Percentiles rank a stretch among this genome's conserved stretches.
These are phyloP conservation scores for Debaryomyces psychrophilus DNA, from an alignment of 1,139 yeast species.

Conservation along the genomic window DNA sequence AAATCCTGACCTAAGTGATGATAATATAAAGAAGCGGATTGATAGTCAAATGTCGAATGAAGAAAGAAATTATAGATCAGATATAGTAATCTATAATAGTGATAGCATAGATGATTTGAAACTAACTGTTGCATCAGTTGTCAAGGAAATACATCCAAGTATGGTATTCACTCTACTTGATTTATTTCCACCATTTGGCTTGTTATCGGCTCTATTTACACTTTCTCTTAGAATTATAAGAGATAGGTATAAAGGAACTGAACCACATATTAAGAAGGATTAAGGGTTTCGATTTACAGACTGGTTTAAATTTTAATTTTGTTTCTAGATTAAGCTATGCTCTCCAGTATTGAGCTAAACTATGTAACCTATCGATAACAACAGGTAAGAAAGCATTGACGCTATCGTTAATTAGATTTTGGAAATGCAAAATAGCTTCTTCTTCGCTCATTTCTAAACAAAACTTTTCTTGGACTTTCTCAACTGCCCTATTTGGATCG, in stretches of 20 bases:
- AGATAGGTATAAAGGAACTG: conserved; percentile 26
- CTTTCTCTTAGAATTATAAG: conserved; percentile 22
- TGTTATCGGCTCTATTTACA: conserved; percentile 36
- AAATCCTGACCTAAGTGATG: conserved; percentile 64
- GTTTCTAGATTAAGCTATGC: conserved; percentile 49
- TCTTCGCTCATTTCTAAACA: conserved; percentile 93
- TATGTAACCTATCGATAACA: conserved; percentile 92
- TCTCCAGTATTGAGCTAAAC: conserved; percentile 96
- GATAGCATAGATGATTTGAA: conserved; percentile 53
- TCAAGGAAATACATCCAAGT: conserved; percentile 52
- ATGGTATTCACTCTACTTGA: conserved; percentile 63
- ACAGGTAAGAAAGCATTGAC: conserved; percentile 93
- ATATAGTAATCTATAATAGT: conserved; percentile 68
- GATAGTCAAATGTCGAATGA: conserved; percentile 72
- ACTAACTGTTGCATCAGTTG: conserved; percentile 47
- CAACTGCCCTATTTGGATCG: conserved; percentile 77
- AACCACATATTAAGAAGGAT: conserved; percentile 14
- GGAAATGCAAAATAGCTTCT: conserved; percentile 93
- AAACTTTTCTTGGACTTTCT: conserved; percentile 92
- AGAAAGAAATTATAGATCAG: conserved; percentile 62
- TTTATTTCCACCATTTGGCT: conserved; percentile 54
- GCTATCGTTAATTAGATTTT: conserved; percentile 87
- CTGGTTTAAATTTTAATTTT: not conserved
- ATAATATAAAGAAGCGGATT: conserved; percentile 75
- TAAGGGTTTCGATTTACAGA: not conserved